These are phyloP conservation scores for Larix sibirica DNA, from an alignment of 83 land plant species.

Conservation along the genomic window DNA sequence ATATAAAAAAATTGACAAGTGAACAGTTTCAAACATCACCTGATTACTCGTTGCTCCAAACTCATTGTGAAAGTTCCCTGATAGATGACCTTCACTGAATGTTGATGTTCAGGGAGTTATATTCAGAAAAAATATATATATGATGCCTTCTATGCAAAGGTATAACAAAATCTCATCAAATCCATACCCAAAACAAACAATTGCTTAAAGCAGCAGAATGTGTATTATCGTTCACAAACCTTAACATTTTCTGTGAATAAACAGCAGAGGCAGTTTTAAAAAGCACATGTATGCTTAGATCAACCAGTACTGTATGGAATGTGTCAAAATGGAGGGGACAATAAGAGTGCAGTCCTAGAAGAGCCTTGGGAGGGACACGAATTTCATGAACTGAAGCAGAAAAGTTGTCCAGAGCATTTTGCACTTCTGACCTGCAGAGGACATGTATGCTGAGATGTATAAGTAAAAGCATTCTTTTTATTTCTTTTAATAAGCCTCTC, in stretches of 20 bases:
- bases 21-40: not conserved
- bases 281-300: conserved; percentile 64
- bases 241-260: conserved; percentile 30
- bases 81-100: conserved; percentile 11
- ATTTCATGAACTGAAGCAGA: conserved; percentile 80
- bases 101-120: not conserved
- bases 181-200: not conserved
- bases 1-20: not conserved
- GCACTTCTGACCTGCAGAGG: conserved; percentile 39
- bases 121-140: not conserved
- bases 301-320: conserved; percentile 80
- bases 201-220: not conserved
- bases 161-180: not conserved
- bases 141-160: not conserved
- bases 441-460: conserved; percentile 52
- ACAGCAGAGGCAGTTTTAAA: conserved; percentile 44
- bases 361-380: conserved; percentile 77
- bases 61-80: not conserved
- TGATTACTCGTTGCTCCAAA: not conserved
- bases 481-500: not conserved
- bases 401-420: conserved; percentile 32
- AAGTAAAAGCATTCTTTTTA: not conserved
- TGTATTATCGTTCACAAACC: conserved; percentile 45
- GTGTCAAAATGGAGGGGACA: conserved; percentile 89
- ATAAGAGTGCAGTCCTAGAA: conserved; percentile 78